Evolutionary conservation across 2,329 filamentous ascomycete genomes (phyloP).

Genomic region (Talaromyces sp.): DNA sequence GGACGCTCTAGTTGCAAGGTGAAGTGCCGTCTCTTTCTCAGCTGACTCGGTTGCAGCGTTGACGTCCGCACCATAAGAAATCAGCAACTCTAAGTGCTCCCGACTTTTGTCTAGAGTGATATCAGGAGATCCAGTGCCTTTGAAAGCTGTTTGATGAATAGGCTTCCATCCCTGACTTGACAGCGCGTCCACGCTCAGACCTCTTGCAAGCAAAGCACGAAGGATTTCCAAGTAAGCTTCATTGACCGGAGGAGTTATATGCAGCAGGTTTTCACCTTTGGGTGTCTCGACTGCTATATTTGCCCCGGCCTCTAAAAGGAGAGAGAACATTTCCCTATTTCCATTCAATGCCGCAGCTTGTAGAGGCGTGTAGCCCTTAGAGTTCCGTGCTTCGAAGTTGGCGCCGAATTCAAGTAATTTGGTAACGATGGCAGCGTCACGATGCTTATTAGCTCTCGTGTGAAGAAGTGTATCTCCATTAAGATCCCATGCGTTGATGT

Average conservation of each 20-base stretch:
- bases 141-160: constrained; percentile 26
- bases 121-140: constrained; percentile 22
- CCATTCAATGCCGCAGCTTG: constrained; percentile 28
- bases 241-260: constrained; percentile 27
- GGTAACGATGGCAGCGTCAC: constrained; percentile 21
- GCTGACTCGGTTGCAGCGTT: constrained; percentile 20
- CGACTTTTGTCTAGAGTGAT: constrained; percentile 22
- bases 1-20: constrained; percentile 25
- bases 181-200: constrained; percentile 21
- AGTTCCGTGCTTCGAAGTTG: constrained; percentile 28
- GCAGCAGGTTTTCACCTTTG: constrained; percentile 29
- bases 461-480: constrained; percentile 31
- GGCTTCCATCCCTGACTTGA: constrained; percentile 26
- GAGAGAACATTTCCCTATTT: constrained; percentile 28
- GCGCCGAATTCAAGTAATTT: constrained; percentile 27
- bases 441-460: constrained; percentile 22
- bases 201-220: constrained; percentile 18
- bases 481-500: constrained; percentile 31
- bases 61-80: constrained; percentile 25
- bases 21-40: constrained; percentile 26
- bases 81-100: constrained; percentile 25
- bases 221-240: constrained; percentile 29
- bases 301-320: constrained; percentile 25
- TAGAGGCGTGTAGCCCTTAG: constrained; percentile 29
- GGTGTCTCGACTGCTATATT: constrained; percentile 25